A percentile compares a stretch with the other conserved stretches of the same genome.
These are phyloP conservation scores for Monosporozyma siamensis DNA, from an alignment of 805 yeast genomes.

Conservation along the genomic window DNA sequence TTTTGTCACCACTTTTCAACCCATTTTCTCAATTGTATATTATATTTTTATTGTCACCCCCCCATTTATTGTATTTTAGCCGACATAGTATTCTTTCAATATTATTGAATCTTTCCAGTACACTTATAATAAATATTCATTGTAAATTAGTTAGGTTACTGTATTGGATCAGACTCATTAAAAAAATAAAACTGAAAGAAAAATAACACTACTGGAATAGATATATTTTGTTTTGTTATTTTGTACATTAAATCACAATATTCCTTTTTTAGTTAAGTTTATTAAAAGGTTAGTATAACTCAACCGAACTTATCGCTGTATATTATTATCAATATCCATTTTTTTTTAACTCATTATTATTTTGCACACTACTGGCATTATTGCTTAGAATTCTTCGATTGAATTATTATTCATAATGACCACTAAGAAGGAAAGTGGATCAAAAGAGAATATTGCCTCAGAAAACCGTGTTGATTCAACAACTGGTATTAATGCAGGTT, in stretches of 20 bases:
- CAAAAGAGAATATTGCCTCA: neutral
- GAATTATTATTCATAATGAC: neutral
- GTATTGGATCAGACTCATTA: neutral
- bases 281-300: neutral
- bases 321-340: constrained; percentile 1
- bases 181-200: neutral
- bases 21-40: constrained; percentile 1
- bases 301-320: neutral
- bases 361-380: too few species aligned
- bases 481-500: constrained; percentile 24
- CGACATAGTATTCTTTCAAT: neutral
- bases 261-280: neutral
- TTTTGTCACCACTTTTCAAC: neutral
- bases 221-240: neutral
- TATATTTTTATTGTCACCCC: neutral
- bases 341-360: neutral
- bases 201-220: neutral
- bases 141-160: constrained; percentile 5
- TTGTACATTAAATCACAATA: constrained; percentile 3
- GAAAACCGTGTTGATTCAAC: constrained; percentile 4
- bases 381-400: neutral
- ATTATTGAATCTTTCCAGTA: constrained; percentile 1
- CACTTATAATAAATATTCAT: constrained; percentile 5
- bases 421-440: neutral
- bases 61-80: constrained; percentile 1